Evolutionary conservation across 768 basidiomycete species (phyloP), one percentile per base, ranked within the genome.

Genomic region (Termitomyces sp.): DNA sequence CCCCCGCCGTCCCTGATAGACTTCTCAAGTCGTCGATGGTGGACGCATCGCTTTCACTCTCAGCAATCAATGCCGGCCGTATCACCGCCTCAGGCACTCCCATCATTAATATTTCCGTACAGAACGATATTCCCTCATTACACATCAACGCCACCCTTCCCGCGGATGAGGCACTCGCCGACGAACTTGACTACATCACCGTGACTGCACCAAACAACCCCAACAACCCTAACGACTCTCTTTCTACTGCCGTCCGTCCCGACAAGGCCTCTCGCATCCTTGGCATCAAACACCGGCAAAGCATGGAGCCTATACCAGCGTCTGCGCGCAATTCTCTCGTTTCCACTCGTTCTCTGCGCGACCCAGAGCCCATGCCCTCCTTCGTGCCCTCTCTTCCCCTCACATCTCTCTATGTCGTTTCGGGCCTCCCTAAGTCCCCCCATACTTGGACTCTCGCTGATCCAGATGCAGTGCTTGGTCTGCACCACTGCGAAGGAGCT

Each of bases 401-500:
- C 60, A 86, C 90, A 1, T 90, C 88, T 33, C 84, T 92, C 64
- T 92, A 92, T 70, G 87, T 92, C 64, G 90, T 92, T 31, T 91
- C 90, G 1, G 93, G 94, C 12, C 81, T 96, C 31, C 90, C 92
- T 18, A 94, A 94, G 71, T 87, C 87, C 31, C 91, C 92, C 0
- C 85, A 91, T 69, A 92, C 89, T 12, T 95, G 94, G 92, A 90
- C 90, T 18, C 82, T 93, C 45, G 87, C 90, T 0, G 93, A 94
- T 69, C 86, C 87, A 0, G 90, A 92, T 69, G 82, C 90, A 1
- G 87, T 92, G 53, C 73, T 88, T 51, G 91, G 90, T 49, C 79
- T 94, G 51, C 85, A 90, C 65, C 93, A 95, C 66, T 79, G 81
- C 42, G 90, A 92, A 46, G 88, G 90, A 57, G 93, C 92, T 51